Evolutionary conservation across 2,329 filamentous ascomycete genomes (phyloP), one percentile per base, ranked within the genome.

Genomic region (Diaporthe australafricana): DNA sequence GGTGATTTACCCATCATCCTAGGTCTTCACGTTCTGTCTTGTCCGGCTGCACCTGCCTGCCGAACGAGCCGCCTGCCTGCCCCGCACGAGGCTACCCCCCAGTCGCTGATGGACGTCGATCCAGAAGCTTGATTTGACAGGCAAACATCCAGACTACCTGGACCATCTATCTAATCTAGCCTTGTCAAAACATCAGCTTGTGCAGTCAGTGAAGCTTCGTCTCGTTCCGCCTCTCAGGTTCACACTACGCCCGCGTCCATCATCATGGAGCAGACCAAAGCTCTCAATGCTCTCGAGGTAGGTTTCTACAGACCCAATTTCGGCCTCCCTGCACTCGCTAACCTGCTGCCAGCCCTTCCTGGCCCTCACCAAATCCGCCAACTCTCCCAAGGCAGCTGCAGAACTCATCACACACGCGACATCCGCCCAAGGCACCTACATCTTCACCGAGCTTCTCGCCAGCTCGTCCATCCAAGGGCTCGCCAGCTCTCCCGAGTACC

Each of bases 381-480:
- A 90, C 8, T 94, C 95, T 14, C 92, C 94, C 50, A 92, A 93
- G 77, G 94, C 95, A 72, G 93, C 95, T 52, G 92, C 93, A 78
- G 95, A 98, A 80, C 90, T 98, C 68, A 89, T 98, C 80, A 90
- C 88, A 55, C 94, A 95, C 83, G 96, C 95, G 74, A 98, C 95
- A 65, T 95, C 94, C n/a, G 92, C 92, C 70, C 91, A 93, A 35
- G 94, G 95, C 82, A 97, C 95, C 75, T 99, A 92, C 82, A 89
- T 98, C 83, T 99, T 99, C 85, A 90, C 93, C 76, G 96, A 98
- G 84, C 91, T 99, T n/a, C 91, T 99, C 47, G 88, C 93, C 77
- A 91, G 91, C 1, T 90, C 93, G 0, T 91, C 94, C 77, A 91
- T 98, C 76, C 93, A 96, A 82, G 87, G 89, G 16, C 90, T 98